Evolutionary conservation across 768 basidiomycete species (phyloP).

Genomic region (Rhizopogon roseolus): DNA sequence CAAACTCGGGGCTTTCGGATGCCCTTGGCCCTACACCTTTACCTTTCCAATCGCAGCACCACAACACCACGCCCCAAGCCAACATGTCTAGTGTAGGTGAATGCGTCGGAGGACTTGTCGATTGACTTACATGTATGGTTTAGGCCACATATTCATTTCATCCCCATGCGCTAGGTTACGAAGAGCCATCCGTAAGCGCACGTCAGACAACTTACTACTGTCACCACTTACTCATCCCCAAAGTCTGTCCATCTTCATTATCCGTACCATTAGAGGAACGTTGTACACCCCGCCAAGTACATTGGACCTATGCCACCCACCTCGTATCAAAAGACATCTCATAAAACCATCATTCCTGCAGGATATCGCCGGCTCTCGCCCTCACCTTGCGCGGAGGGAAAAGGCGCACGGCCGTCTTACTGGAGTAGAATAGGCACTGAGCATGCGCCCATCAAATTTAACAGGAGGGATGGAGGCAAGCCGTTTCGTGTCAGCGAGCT

Average conservation of each 20-base stretch:
- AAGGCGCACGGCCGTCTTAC: not conserved
- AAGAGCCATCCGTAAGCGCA: conserved; percentile 8
- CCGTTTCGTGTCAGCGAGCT: conserved; percentile 23
- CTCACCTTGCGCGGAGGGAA: conserved; percentile 6
- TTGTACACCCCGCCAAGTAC: conserved; percentile 19
- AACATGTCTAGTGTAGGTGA: not conserved
- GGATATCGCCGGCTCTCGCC: conserved; percentile 11
- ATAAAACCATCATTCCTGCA: conserved; percentile 18
- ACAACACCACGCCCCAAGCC: not conserved
- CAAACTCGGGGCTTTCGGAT: not conserved
- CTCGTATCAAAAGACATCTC: not conserved
- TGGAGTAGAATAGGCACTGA: conserved; percentile 4
- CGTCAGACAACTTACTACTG: too few relatives aligned
- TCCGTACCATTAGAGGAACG: conserved; percentile 25
- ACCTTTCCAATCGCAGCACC: not conserved
- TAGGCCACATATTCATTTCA: conserved; percentile 15
- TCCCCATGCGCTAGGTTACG: conserved; percentile 16
- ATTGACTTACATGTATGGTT: not conserved
- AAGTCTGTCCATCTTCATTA: conserved; percentile 14
- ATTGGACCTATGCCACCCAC: conserved; percentile 3
- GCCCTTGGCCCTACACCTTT: not conserved
- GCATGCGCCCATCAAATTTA: conserved; percentile 27
- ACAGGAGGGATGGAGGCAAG: conserved; percentile 15
- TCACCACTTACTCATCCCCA: not conserved
- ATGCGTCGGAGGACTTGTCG: not conserved